phyloP scores from a whole-genome alignment of 2,329 filamentous ascomycete species.

The Pseudogymnoascus sp. region DNA sequence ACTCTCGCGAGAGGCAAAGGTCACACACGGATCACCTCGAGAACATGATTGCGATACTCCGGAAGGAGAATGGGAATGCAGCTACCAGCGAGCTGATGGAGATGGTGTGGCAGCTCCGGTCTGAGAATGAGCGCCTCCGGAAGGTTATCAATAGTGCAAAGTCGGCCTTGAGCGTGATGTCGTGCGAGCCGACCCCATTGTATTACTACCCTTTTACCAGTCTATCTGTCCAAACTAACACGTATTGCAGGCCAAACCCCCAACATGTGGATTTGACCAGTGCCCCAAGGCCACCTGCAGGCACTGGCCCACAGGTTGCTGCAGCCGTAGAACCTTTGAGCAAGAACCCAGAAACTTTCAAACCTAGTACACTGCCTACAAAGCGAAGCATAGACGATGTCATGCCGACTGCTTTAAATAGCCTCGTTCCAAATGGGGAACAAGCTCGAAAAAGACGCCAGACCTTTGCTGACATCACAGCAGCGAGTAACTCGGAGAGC shows the following conservation, averaged over 20 bases:
- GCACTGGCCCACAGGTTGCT: not conserved
- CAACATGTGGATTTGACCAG: not conserved
- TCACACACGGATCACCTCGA: slow-evolving; percentile 17
- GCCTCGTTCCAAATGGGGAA: not conserved
- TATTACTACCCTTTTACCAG: not conserved
- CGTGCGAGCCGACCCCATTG: not conserved
- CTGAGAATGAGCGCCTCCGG: slow-evolving; percentile 14
- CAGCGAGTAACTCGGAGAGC: not conserved
- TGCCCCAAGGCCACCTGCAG: not conserved
- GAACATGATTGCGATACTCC: slow-evolving; percentile 15
- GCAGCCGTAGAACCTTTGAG: not conserved
- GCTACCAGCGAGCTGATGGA: slow-evolving; percentile 15
- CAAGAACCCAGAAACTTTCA: not conserved
- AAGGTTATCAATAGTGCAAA: slow-evolving; percentile 18
- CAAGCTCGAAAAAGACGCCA: not conserved
- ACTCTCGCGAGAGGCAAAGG: slow-evolving; percentile 16
- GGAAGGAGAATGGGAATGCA: slow-evolving; percentile 14
- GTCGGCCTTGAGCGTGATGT: slow-evolving; percentile 10
- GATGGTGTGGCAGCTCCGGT: slow-evolving; percentile 13
- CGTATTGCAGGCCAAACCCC: not conserved
- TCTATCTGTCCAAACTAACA: not conserved
- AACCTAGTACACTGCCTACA: not conserved
- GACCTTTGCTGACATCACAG: not conserved
- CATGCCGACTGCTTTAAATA: not conserved
- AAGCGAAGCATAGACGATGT: not conserved